A percentile compares a stretch with the other conserved stretches of the same genome.
Conservation (phyloP, 192 early-diverging fungal genomes). For the Entomortierella lignicola region DNA sequence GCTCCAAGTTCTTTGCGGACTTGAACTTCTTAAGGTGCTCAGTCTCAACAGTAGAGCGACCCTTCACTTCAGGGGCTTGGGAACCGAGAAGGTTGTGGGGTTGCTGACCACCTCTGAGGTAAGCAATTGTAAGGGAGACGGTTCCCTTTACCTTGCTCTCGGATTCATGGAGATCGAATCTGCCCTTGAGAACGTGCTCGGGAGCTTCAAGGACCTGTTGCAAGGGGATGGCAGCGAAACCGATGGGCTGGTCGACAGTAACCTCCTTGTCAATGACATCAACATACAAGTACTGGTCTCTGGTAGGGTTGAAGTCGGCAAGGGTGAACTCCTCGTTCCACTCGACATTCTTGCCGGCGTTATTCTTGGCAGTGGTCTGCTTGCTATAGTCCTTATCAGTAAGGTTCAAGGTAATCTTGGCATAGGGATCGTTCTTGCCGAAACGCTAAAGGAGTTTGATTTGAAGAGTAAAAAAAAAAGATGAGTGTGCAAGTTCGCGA, state of each 20-base stretch:
- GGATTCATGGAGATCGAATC: slow-evolving; percentile 36
- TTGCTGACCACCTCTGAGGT: slow-evolving; percentile 36
- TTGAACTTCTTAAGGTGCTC: background rate
- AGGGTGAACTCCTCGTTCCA: slow-evolving; percentile 59
- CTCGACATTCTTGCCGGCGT: slow-evolving; percentile 53
- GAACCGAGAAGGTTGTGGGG: background rate
- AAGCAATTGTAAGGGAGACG: slow-evolving; percentile 30
- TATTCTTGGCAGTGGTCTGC: slow-evolving; percentile 56
- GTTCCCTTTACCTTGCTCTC: too few species aligned
- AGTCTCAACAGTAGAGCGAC: background rate
- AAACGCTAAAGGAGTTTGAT: slow-evolving; percentile 15
- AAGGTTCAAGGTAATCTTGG: slow-evolving; percentile 46
- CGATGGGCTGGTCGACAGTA: slow-evolving; percentile 47
- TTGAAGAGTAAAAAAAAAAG: background rate
- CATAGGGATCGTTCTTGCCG: slow-evolving; percentile 62
- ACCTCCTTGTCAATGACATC: slow-evolving; percentile 57
- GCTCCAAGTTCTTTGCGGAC: background rate
- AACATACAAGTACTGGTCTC: slow-evolving; percentile 51
- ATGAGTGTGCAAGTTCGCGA: background rate
- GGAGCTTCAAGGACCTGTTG: slow-evolving; percentile 50
- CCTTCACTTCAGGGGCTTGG: slow-evolving; percentile 11
- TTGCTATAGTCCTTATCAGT: slow-evolving; percentile 36
- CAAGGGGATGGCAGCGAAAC: slow-evolving; percentile 59
- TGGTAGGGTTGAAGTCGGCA: slow-evolving; percentile 24
- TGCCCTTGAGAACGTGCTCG: slow-evolving; percentile 37